These are phyloP conservation scores for Neospora caninum DNA, from an alignment of 169 alveolate genomes.

Conservation along the genomic window DNA sequence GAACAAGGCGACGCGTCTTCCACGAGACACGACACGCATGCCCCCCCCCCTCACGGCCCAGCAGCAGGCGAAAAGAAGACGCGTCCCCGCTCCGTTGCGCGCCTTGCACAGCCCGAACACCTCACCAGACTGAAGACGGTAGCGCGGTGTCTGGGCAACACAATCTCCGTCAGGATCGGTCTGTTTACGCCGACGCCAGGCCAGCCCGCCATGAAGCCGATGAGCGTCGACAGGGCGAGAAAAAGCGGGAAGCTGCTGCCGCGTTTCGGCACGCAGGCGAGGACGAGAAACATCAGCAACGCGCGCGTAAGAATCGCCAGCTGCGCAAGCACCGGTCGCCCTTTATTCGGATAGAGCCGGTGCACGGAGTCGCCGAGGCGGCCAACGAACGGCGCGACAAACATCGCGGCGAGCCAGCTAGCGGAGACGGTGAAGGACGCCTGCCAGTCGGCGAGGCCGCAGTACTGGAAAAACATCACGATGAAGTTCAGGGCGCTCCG, in stretches of 20 bases:
- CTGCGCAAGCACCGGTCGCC: slow-evolving; percentile 77
- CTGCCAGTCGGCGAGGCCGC: slow-evolving; percentile 81
- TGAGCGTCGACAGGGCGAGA: slow-evolving; percentile 67
- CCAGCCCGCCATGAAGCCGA: slow-evolving; percentile 83
- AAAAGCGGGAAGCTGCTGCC: slow-evolving; percentile 62
- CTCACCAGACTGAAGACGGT: slow-evolving; percentile 81
- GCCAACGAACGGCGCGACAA: slow-evolving; percentile 89
- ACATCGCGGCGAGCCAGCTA: slow-evolving; percentile 80
- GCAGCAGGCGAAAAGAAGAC: too few relatives aligned
- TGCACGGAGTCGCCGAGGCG: slow-evolving; percentile 80
- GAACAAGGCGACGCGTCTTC: too few relatives aligned
- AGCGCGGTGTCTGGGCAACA: slow-evolving; percentile 83
- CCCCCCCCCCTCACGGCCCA: too few relatives aligned
- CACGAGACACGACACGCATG: too few relatives aligned
- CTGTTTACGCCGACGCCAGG: slow-evolving; percentile 88
- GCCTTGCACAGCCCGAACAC: too few relatives aligned
- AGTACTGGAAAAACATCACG: slow-evolving; percentile 85
- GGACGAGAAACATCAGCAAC: slow-evolving; percentile 59
- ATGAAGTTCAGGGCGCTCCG: slow-evolving; percentile 86
- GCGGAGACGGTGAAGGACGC: slow-evolving; percentile 84
- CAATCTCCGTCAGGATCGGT: slow-evolving; percentile 85
- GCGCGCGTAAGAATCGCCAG: slow-evolving; percentile 73
- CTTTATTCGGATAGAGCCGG: slow-evolving; percentile 78
- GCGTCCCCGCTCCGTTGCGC: too few relatives aligned
- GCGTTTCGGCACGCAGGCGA: slow-evolving; percentile 62